A percentile compares a stretch with the other conserved stretches of the same genome.
phyloP scores from a whole-genome alignment of 148 eudicot species.

The Agrostemma githago region DNA sequence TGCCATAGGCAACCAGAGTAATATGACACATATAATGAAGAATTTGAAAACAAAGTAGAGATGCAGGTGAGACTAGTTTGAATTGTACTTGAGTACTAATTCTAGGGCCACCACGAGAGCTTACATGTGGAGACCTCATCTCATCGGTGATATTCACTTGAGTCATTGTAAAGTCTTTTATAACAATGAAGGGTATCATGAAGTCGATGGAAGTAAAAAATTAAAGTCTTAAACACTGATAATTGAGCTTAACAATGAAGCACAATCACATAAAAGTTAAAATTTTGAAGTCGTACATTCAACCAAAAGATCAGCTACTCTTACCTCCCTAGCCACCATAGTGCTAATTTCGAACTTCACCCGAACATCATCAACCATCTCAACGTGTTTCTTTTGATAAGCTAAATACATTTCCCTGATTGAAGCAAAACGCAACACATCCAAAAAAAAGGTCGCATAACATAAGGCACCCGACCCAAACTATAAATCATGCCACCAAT shows the following conservation, averaged over 20 bases:
- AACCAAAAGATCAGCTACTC: conserved; percentile 9
- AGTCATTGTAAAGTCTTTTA: background rate
- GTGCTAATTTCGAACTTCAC: conserved; percentile 87
- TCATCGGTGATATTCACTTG: conserved; percentile 2
- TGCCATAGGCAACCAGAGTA: background rate
- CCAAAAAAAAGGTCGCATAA: background rate
- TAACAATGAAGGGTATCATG: background rate
- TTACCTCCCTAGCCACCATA: conserved; percentile 71
- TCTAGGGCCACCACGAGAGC: background rate
- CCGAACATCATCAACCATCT: conserved; percentile 71
- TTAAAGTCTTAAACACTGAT: background rate
- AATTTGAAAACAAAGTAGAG: background rate
- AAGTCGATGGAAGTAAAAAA: background rate
- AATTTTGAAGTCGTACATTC: background rate
- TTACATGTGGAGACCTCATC: background rate
- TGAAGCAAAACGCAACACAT: background rate
- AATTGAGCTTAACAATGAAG: background rate
- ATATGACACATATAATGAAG: background rate
- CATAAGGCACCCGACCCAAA: background rate
- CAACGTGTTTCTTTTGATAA: conserved; percentile 69
- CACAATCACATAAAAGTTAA: too few relatives aligned
- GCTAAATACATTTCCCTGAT: conserved; percentile 60
- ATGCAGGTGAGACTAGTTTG: background rate
- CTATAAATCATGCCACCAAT: background rate
- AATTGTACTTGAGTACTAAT: background rate